These are phyloP conservation scores for Nidularia pulvinata DNA, from an alignment of 768 basidiomycete species.

Conservation along the genomic window DNA sequence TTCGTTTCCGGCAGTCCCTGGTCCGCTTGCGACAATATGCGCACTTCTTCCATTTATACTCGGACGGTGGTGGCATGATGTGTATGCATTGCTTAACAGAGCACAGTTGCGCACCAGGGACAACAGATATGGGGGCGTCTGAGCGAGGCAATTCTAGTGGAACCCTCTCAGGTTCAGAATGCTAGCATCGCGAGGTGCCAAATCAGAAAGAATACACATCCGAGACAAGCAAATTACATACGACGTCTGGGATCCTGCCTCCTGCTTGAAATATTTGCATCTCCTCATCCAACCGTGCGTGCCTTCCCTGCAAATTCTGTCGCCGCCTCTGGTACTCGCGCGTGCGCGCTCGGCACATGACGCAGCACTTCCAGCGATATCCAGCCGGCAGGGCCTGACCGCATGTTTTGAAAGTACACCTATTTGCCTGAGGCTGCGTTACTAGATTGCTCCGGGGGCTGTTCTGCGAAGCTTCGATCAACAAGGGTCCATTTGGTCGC, in stretches of 20 bases:
- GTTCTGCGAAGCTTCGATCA: too few relatives aligned
- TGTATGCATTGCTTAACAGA: constrained; percentile 24
- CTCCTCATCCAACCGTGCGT: constrained; percentile 15
- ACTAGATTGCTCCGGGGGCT: too few relatives aligned
- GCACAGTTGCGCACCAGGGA: constrained; percentile 36
- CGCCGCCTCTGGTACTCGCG: constrained; percentile 31
- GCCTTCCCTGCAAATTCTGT: constrained; percentile 19
- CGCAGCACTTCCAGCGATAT: constrained; percentile 41
- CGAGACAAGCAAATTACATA: background rate
- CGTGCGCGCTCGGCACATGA: constrained; percentile 33
- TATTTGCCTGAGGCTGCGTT: background rate
- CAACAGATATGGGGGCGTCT: constrained; percentile 1
- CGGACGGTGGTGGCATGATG: constrained; percentile 28
- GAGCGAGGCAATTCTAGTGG: too few relatives aligned
- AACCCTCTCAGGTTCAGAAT: background rate
- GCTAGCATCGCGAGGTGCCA: constrained; percentile 1
- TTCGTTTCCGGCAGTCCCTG: constrained; percentile 11
- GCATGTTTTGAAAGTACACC: constrained; percentile 31
- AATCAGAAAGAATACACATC: background rate
- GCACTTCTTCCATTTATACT: constrained; percentile 42
- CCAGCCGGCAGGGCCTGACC: constrained; percentile 23
- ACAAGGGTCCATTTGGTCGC: constrained; percentile 6
- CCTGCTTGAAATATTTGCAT: constrained; percentile 4
- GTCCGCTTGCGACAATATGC: constrained; percentile 27
- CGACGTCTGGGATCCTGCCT: background rate